Percentiles rank a stretch among this genome's conserved stretches.
phyloP scores from a whole-genome alignment of 306 rosid species.

The Glycine latifolia region DNA sequence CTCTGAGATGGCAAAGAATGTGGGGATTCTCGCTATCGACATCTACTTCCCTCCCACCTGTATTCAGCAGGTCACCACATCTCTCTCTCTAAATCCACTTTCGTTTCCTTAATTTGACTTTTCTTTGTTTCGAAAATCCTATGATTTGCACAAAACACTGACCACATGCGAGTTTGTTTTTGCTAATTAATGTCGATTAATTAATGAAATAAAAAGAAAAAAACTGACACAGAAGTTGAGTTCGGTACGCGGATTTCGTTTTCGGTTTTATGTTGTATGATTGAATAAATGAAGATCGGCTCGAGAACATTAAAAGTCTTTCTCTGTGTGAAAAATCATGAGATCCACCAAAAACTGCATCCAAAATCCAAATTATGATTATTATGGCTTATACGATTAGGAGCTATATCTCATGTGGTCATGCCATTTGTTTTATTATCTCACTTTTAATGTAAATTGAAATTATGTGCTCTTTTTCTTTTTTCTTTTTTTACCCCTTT shows the following conservation, averaged over 20 bases:
- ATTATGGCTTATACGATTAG: neutral
- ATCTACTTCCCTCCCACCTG: constrained; percentile 89
- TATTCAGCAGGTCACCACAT: constrained; percentile 73
- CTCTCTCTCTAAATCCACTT: neutral
- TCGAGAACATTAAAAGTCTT: neutral
- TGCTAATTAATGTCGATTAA: neutral
- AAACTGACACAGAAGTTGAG: neutral
- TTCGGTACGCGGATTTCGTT: neutral
- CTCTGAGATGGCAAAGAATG: constrained; percentile 58
- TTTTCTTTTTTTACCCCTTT: constrained; percentile 1
- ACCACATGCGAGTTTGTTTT: neutral
- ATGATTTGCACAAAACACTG: neutral
- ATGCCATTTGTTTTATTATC: constrained; percentile 20
- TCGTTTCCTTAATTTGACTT: constrained; percentile 1
- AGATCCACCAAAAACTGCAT: constrained; percentile 7
- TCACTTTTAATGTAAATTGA: neutral
- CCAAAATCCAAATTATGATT: constrained; percentile 14
- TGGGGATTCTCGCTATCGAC: constrained; percentile 87
- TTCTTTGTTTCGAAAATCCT: neutral
- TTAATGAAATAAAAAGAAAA: no score
- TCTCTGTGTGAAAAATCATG: constrained; percentile 20
- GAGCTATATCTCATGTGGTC: constrained; percentile 3
- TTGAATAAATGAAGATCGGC: neutral
- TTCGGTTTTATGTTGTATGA: neutral
- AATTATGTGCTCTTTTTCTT: neutral